Evolutionary conservation across 495 filamentous ascomycete genomes (phyloP).

Genomic region (Tuber indicum): DNA sequence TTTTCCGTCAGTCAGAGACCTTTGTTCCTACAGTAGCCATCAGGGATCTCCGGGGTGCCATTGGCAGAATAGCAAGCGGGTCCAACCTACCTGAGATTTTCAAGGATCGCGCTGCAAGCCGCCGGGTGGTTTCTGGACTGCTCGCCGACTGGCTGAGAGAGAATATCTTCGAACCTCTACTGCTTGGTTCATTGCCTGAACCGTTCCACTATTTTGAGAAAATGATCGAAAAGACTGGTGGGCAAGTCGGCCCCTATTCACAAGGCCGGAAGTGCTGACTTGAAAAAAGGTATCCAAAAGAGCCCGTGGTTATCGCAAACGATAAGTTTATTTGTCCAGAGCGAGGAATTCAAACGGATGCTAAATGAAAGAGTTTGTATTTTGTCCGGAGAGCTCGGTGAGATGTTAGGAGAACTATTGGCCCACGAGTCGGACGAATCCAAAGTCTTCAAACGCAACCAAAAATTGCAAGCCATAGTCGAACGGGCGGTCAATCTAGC

Average conservation of each 20-base stretch:
- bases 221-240: neutral
- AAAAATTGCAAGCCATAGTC: neutral
- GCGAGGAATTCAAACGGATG: neutral
- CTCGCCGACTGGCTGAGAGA: neutral
- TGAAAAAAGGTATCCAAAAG: neutral
- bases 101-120: neutral
- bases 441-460: neutral
- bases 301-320: conserved; percentile 4
- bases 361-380: neutral
- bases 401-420: neutral
- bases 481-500: neutral
- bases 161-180: neutral
- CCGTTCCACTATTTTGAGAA: neutral
- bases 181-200: neutral
- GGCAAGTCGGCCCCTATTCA: neutral
- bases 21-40: neutral
- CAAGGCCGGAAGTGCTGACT: neutral
- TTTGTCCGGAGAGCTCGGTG: neutral
- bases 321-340: neutral
- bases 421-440: neutral
- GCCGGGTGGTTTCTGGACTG: neutral
- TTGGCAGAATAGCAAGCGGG: neutral
- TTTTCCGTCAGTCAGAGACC: neutral
- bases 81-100: neutral
- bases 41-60: neutral